Conservation (phyloP, 306 rosid species). For the Gastrolobium villosum region DNA sequence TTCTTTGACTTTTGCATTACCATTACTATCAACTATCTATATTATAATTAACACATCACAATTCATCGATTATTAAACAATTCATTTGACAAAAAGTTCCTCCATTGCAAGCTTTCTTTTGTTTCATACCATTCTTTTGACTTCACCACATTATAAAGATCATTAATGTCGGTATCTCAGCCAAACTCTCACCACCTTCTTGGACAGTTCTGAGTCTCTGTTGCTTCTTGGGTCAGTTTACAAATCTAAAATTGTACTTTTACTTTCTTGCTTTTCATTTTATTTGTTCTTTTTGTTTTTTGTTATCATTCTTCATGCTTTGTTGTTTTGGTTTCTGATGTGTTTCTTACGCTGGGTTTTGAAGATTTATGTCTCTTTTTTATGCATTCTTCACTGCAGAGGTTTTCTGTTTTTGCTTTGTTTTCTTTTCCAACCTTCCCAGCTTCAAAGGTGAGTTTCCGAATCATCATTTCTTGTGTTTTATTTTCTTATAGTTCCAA, state of each 20-base stretch:
- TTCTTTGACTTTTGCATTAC: neutral
- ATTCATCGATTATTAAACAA: neutral
- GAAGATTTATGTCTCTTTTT: neutral
- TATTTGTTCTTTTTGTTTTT: neutral
- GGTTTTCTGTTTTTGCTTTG: conserved; percentile 6
- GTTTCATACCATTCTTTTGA: neutral
- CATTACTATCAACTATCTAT: neutral
- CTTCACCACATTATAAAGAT: conserved; percentile 13
- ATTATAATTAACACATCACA: neutral
- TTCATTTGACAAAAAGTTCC: conserved; percentile 5
- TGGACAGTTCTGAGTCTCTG: neutral
- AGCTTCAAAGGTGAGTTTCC: neutral
- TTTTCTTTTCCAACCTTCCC: conserved; percentile 1
- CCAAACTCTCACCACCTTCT: neutral
- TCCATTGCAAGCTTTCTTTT: neutral
- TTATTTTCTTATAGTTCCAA: neutral
- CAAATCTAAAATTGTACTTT: neutral
- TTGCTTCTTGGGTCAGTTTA: conserved; percentile 26
- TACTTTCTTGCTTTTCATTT: neutral
- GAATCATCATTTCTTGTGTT: neutral
- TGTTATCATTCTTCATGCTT: neutral
- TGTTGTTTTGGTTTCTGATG: neutral
- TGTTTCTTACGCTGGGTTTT: conserved; percentile 6
- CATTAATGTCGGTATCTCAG: conserved; percentile 9
- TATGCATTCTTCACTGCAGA: conserved; percentile 25